These are phyloP conservation scores for Talaromyces sp. DNA, from an alignment of 2,329 filamentous ascomycete genomes.

Conservation along the genomic window DNA sequence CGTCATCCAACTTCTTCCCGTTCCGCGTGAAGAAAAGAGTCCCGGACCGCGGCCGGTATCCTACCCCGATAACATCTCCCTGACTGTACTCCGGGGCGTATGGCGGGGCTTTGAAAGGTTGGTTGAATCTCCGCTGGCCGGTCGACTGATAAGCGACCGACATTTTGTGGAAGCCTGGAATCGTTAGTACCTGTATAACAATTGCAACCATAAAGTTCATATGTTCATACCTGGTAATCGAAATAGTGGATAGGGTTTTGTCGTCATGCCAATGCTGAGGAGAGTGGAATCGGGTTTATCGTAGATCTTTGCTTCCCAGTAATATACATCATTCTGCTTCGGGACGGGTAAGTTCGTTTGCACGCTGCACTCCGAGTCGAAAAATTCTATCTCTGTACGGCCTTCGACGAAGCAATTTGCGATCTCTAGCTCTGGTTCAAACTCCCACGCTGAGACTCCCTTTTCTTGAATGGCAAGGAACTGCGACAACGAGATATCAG, in stretches of 20 bases:
- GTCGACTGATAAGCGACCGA: constrained; percentile 89
- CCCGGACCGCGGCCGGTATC: constrained; percentile 89
- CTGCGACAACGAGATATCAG: constrained; percentile 95
- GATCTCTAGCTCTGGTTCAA: constrained; percentile 97
- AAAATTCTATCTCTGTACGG: constrained; percentile 97
- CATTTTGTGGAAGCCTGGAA: constrained; percentile 78
- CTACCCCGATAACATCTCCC: constrained; percentile 92
- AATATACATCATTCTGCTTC: constrained; percentile 99
- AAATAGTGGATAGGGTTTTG: constrained; percentile 95
- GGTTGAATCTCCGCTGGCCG: constrained; percentile 83
- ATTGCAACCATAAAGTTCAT: not conserved
- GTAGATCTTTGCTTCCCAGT: constrained; percentile 98
- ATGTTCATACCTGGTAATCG: constrained; percentile 72
- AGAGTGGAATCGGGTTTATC: constrained; percentile 88
- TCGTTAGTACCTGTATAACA: not conserved
- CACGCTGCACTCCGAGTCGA: constrained; percentile 94
- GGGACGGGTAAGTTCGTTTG: constrained; percentile 95
- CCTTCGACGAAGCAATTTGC: constrained; percentile 98
- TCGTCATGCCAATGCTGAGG: constrained; percentile 88
- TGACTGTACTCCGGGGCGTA: constrained; percentile 86
- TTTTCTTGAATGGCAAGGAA: constrained; percentile 99
- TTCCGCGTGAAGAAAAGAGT: constrained; percentile 98
- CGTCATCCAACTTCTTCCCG: constrained; percentile 93
- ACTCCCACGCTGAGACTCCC: constrained; percentile 99
- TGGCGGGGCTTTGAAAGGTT: constrained; percentile 74